Evolutionary conservation across 2,329 filamentous ascomycete genomes (phyloP), one percentile per base, ranked within the genome.

Genomic region (Elsinoe batatas): DNA sequence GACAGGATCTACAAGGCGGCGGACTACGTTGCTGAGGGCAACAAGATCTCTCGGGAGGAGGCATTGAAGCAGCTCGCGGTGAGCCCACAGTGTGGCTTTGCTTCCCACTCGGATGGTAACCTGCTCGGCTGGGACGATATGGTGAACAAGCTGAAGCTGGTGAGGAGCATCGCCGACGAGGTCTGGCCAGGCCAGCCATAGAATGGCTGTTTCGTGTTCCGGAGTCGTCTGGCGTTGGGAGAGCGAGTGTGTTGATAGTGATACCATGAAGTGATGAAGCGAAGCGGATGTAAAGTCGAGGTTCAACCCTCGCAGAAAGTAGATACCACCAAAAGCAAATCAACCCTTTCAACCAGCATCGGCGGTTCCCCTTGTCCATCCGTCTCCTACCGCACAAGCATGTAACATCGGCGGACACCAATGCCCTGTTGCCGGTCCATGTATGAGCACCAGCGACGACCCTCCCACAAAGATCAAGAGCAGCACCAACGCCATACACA

Each of bases 41-140:
- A 77, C 54, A 79, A 79, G 8, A 54, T 61, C 49, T 79, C 74
- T 1, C 74, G 76, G 44, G 79, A 87, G 66, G 79, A 88, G 67
- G 85, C 85, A 0, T 72, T 91, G 11, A 78, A 84, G 69, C 79
- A 83, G 61, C 72, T 90, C 47, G 77, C 78, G 55, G 78, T 88
- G 15, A 85, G 81, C 65, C 84, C 85, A 0, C 85, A 88, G 72
- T 69, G 67, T 58, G 66, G 66, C 1, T 69, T 68, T 68, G 87
- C 85, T 35, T 87, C 82, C 35, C 86, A 91, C 66, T 81, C 84
- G 61, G 82, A 79, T 63, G 87, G 86, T 0, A 89, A 91, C 65
- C 78, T 81, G 12, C 74, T 91, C 54, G 79, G 76, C 18, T 60
- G 50, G 32, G 79, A 87, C 44, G 85, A 87, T 59, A 84, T 90